A percentile compares a stretch with the other conserved stretches of the same genome.
These are phyloP conservation scores for Kluyveromyces lactis DNA, from an alignment of 805 yeast species.

Conservation along the genomic window DNA sequence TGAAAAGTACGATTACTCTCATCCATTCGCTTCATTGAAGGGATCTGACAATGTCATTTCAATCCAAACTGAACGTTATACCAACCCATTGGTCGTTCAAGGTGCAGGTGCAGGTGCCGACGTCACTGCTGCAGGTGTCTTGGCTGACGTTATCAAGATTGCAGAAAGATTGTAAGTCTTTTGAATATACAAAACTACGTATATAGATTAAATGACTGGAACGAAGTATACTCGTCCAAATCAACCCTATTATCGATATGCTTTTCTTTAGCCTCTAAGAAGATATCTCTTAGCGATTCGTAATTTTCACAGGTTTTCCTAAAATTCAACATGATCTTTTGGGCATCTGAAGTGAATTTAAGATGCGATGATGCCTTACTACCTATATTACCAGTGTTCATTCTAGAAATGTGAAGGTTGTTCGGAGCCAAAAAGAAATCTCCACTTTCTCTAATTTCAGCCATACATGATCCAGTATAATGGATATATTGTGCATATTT, in stretches of 20 bases:
- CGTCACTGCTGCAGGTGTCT: constrained; percentile 80
- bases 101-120: constrained; percentile 94
- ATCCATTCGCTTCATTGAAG: constrained; percentile 91
- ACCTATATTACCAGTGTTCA: constrained; percentile 39
- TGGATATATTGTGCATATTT: constrained; percentile 86
- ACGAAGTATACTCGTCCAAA: constrained; percentile 14
- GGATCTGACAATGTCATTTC: constrained; percentile 96
- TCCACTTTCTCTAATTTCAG: constrained; percentile 75
- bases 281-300: constrained; percentile 40
- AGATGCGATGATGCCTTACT: constrained; percentile 26
- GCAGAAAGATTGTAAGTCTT: constrained; percentile 62
- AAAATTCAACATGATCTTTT: constrained; percentile 63
- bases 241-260: constrained; percentile 33
- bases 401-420: constrained; percentile 70
- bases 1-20: constrained; percentile 76
- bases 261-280: constrained; percentile 47
- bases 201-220: constrained; percentile 1
- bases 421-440: constrained; percentile 80
- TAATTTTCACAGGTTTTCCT: constrained; percentile 51
- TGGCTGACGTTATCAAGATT: constrained; percentile 86
- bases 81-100: constrained; percentile 88
- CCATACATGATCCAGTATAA: constrained; percentile 79
- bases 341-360: constrained; percentile 50
- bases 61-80: constrained; percentile 84
- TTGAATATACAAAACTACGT: background rate